Evolutionary conservation across 2,329 filamentous ascomycete genomes (phyloP), one percentile per base, ranked within the genome.

Genomic region (Biscogniauxia sp.): DNA sequence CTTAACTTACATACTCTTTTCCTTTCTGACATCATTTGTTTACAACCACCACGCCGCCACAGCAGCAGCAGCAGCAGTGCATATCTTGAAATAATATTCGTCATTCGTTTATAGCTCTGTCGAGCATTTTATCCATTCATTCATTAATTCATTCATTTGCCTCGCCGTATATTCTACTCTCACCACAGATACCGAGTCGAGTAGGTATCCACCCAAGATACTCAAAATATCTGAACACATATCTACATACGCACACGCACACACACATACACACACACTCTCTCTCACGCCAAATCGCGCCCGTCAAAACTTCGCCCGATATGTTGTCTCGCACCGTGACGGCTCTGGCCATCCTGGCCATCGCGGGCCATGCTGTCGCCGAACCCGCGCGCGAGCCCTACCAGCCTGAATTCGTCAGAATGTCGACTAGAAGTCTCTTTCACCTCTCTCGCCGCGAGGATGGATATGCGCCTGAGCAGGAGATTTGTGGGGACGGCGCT

Each of bases 401-500:
- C 61, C 66, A 69, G 56, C 57, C 67, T 13, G 57, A 67, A 37
- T 55, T 72, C 28, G 69, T 65, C 17, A 66, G 61, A 50, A 72
- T 72, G 68, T 70, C 72, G 3, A 60, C 68, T 45, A 68, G 66
- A 19, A 61, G 66, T 53, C 55, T 73, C 3, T 65, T 73, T 20
- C 69, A 68, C 19, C 64, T 73, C 20, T 59, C 65, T 4, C 66
- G 64, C 49, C 66, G 70, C 2, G 64, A 69, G 13, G 64, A 61
- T 28, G 71, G 68, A 59, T 74, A 74, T 54, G 56, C 68, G 20
- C 71, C 72, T 7, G 65, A 62, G 49, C 64, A 72, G 54, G 63
- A 72, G 54, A 66, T 69, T n/a, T 74, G 72, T 50, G 64, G 66
- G 5, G 61, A 51, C 19, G 72, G 72, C 15, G 41, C 67, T 13